Evolutionary conservation across 2,329 filamentous ascomycete species (phyloP), one percentile per base, ranked within the genome.

Genomic region (Teratosphaeria viscida): DNA sequence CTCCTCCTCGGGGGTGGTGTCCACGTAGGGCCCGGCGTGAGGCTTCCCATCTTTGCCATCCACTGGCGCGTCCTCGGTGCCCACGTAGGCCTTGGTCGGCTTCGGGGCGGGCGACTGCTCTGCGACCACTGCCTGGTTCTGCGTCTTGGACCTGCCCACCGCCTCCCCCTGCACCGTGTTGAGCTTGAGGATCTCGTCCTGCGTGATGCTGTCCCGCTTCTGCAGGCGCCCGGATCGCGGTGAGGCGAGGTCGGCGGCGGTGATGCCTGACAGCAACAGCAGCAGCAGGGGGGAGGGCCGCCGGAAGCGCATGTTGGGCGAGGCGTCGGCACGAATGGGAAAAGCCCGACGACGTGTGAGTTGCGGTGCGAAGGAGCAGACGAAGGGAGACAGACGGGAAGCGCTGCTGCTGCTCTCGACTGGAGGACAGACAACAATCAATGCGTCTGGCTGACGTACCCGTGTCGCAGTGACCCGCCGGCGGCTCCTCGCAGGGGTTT

Each of bases 41-140:
- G 94, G 94, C 76, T 92, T 94, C 55, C 94, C 94, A 76, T 97
- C 94, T 68, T 88, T 87, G 54, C 92, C 92, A 72, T 97, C 94
- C 23, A 96, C 87, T 0, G 92, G 92, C 59, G 89, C 90, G 77
- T 94, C 87, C 72, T 91, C 91, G 57, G 85, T 86, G 57, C 83
- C 84, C 29, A 71, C 63, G 37, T 71, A 72, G 47, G 65, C 64
- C 61, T 75, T 73, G 11, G 67, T 67, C 5, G 70, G 60, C 29
- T 62, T 55, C 6, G 59, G 16, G 39, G 55, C 72, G 10, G 61
- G 39, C 65, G 64, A 32, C 64, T 62, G 54, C 62, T 64, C 62
- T 61, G 67, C 63, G 60, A 57, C 56, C 63, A 64, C 57, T 65
- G 68, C 55, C 47, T 59, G 26, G 27, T 54, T 47, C 16, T 47